Evolutionary conservation across 257 asterid species (phyloP).

Genomic region (Asclepias syriaca): DNA sequence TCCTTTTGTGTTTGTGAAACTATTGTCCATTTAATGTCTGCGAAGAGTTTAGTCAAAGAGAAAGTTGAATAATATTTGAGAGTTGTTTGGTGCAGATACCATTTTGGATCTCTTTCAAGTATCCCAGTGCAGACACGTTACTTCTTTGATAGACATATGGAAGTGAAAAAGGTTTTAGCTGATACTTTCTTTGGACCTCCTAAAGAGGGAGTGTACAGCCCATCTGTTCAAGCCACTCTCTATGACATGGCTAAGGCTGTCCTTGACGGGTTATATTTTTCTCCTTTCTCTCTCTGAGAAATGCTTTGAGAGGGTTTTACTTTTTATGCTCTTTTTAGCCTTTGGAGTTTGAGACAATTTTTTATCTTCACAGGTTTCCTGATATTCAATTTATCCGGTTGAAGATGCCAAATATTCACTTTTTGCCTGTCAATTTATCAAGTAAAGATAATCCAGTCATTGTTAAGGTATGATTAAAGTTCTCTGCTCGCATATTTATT

Average conservation of each 20-base stretch:
- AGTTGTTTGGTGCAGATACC: constrained; percentile 49
- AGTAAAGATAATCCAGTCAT: constrained; percentile 71
- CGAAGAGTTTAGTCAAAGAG: neutral
- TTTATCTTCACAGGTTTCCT: constrained; percentile 55
- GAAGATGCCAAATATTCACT: constrained; percentile 94
- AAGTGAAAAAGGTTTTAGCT: constrained; percentile 58
- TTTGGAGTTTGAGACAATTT: constrained; percentile 9
- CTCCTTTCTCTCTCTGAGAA: neutral
- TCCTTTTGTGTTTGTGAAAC: neutral
- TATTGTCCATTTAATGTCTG: neutral
- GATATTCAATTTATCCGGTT: constrained; percentile 63
- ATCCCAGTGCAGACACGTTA: constrained; percentile 50
- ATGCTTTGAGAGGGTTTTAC: neutral
- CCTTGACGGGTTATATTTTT: constrained; percentile 59
- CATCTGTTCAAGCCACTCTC: constrained; percentile 92
- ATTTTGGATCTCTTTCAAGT: constrained; percentile 52
- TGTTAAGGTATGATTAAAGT: constrained; percentile 56
- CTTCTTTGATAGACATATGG: constrained; percentile 56
- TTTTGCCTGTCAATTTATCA: constrained; percentile 80
- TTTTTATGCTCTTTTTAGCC: neutral
- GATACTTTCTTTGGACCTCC: constrained; percentile 78
- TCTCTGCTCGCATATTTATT: neutral
- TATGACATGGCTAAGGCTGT: constrained; percentile 74
- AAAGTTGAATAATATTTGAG: constrained; percentile 2
- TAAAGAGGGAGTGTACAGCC: constrained; percentile 80